These are phyloP conservation scores for Pythium plurisporium DNA, from an alignment of 352 stramenopile genomes.

Conservation along the genomic window DNA sequence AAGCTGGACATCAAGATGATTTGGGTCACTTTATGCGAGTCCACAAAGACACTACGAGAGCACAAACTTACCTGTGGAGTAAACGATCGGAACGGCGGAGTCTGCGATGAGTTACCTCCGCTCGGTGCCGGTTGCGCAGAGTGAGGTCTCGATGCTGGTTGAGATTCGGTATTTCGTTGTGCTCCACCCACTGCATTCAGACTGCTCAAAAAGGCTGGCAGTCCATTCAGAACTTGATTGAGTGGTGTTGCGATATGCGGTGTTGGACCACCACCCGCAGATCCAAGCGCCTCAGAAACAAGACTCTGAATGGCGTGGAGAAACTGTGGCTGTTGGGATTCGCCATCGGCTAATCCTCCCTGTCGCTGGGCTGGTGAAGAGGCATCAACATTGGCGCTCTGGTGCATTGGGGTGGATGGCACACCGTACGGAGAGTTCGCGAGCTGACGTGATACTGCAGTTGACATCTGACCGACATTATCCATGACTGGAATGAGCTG, in stretches of 20 bases:
- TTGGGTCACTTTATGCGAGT: too few relatives aligned
- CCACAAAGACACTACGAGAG: too few relatives aligned
- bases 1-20: constrained; percentile 3
- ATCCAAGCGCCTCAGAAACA: neutral
- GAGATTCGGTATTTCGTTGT: neutral
- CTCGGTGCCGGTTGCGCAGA: neutral
- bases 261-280: neutral
- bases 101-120: neutral
- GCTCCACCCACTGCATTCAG: neutral
- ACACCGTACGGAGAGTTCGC: constrained; percentile 10
- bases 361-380: neutral
- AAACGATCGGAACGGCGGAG: neutral
- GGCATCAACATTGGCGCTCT: neutral
- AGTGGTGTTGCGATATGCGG: neutral
- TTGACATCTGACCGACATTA: constrained; percentile 9
- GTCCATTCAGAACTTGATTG: neutral
- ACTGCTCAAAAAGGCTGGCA: neutral
- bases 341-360: neutral
- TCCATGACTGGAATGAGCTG: constrained; percentile 17
- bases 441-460: constrained; percentile 2
- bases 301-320: neutral
- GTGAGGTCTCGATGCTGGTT: neutral
- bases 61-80: neutral
- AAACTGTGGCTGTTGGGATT: neutral
- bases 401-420: neutral